Conservation (phyloP, 1,284 basidiomycete species). For the Boletellus deceptivus region DNA sequence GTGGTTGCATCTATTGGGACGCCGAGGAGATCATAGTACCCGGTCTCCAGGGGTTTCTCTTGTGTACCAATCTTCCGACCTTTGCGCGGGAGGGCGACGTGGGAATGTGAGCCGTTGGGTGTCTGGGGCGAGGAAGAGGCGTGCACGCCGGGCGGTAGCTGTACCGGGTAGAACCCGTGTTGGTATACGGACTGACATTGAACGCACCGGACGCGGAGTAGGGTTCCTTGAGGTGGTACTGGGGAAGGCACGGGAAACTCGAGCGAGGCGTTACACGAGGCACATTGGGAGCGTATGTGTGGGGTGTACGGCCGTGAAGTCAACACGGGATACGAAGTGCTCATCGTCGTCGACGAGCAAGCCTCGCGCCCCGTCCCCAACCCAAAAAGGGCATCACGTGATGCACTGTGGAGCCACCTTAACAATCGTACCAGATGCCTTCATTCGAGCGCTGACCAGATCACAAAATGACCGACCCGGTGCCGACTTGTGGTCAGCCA, state of each 20-base stretch:
- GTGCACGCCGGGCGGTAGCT: conserved; percentile 42
- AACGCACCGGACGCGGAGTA: conserved; percentile 71
- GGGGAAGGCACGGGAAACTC: conserved; percentile 77
- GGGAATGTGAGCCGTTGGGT: conserved; percentile 17
- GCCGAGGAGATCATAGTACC: conserved; percentile 85
- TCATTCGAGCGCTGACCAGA: too few relatives aligned
- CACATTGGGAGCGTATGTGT: conserved; percentile 63
- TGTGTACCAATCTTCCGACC: conserved; percentile 81
- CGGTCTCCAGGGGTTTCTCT: conserved; percentile 85
- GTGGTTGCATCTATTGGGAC: conserved; percentile 72
- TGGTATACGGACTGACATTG: conserved; percentile 57
- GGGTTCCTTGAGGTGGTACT: conserved; percentile 58
- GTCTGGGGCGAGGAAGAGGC: conserved; percentile 9
- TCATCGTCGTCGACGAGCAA: conserved; percentile 30
- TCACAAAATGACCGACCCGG: too few relatives aligned
- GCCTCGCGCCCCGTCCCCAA: neutral
- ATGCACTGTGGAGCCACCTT: too few relatives aligned
- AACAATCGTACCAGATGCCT: too few relatives aligned
- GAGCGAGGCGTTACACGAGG: conserved; percentile 57
- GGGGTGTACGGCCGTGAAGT: conserved; percentile 62
- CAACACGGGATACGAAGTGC: conserved; percentile 36
- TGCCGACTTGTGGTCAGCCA: too few relatives aligned
- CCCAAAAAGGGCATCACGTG: conserved; percentile 20
- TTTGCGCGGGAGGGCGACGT: conserved; percentile 34
- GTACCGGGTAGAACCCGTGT: conserved; percentile 63